Percentiles rank a stretch among this genome's conserved stretches.
phyloP scores from a whole-genome alignment of 495 filamentous ascomycete species.

The Articulospora tetracladia region DNA sequence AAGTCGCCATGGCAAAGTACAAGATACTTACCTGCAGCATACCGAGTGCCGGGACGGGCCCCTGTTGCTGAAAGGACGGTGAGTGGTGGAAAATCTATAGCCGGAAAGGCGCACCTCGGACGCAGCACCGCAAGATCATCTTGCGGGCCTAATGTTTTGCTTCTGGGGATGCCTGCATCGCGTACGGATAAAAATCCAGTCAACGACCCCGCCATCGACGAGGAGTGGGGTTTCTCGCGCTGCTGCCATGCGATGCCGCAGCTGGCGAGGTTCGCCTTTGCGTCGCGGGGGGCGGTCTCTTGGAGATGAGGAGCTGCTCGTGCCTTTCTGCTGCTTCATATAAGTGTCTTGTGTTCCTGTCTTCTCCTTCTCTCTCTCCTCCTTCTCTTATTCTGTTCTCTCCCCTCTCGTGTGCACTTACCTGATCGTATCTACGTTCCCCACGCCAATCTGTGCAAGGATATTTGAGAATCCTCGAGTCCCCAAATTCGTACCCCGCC shows the following conservation, averaged over 20 bases:
- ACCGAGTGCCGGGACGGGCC: no score
- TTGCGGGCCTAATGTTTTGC: not conserved
- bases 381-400: slow-evolving; percentile 4
- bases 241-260: not conserved
- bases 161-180: not conserved
- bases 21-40: no score
- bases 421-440: no score
- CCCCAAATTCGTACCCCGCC: not conserved
- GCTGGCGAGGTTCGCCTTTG: no score
- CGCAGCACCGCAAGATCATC: not conserved
- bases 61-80: no score
- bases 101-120: not conserved
- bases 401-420: no score
- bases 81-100: not conserved
- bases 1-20: no score
- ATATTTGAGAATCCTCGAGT: no score
- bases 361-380: slow-evolving; percentile 7
- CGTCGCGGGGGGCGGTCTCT: no score
- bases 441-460: no score
- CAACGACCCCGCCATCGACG: not conserved
- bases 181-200: not conserved
- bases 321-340: no score
- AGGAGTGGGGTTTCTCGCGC: not conserved
- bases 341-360: not conserved
- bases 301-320: not conserved